These are phyloP conservation scores for Anthracocystis walkeri DNA, from an alignment of 1,284 basidiomycete species.

Conservation along the genomic window DNA sequence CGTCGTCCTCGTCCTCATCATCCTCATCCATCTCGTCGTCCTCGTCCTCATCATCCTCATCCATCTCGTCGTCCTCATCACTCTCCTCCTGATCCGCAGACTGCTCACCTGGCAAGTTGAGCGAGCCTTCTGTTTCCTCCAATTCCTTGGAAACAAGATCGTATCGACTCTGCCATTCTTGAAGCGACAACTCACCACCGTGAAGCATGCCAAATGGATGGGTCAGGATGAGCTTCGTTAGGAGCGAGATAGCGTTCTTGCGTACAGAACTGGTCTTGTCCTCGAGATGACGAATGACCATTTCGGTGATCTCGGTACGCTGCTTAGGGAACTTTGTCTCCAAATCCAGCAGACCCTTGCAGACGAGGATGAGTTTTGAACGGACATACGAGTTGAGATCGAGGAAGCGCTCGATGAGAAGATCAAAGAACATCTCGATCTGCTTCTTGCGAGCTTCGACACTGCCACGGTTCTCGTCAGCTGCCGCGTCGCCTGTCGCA, in stretches of 20 bases:
- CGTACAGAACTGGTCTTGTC: conserved; percentile 91
- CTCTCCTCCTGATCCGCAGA: conserved; percentile 69
- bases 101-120: conserved; percentile 60
- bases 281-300: conserved; percentile 83
- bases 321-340: conserved; percentile 88
- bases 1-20: conserved; percentile 48
- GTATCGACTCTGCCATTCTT: conserved; percentile 80
- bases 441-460: conserved; percentile 80
- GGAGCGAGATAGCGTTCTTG: conserved; percentile 82
- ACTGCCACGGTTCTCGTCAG: conserved; percentile 55
- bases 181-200: conserved; percentile 82
- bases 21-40: conserved; percentile 63
- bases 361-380: conserved; percentile 83
- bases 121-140: conserved; percentile 68
- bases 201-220: conserved; percentile 90
- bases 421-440: conserved; percentile 83
- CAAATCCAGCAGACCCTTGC: conserved; percentile 78
- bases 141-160: conserved; percentile 74
- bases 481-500: conserved; percentile 21
- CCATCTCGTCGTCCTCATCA: conserved; percentile 68
- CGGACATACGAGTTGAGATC: conserved; percentile 93
- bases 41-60: conserved; percentile 60
- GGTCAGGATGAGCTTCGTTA: conserved; percentile 83
- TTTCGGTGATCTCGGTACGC: conserved; percentile 80
- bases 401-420: conserved; percentile 86